Base-by-base conservation (phyloP, 2,329 filamentous ascomycete species). In the Scedosporium dehoogii region DNA sequence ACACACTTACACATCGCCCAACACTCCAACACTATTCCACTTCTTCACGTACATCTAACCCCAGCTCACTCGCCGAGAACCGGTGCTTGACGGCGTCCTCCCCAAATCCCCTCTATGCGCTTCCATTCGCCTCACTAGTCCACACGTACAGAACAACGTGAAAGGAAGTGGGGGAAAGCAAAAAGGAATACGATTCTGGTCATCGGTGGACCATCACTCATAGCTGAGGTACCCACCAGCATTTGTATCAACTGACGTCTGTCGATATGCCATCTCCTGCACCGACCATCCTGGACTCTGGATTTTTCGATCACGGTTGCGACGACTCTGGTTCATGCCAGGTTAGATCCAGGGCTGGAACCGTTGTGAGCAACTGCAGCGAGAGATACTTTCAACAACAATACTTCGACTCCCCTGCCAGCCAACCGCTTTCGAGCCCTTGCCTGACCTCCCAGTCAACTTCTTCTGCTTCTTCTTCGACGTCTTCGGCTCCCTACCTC, bases 401-500 rank as follows among this genome's bases (percentile, higher is more conserved):
- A 12, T 61, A 55, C 18, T 42, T 57, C 25, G 60, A 57, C 33
- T 61, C 60, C 3, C 60, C 58, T n/a, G 21, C 12, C 2, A 59
- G 58, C 9, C 41, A 44, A n/a, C 58, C 60, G 9, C 46, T 53
- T 16, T 61, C 60, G 48, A 61, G 60, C 53, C 60, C 60, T 21
- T 61, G 46, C 12, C 25, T 61, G n/a, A 56, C 60, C 14, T 56
- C 46, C 4, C 60, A 61, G 18, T 57, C 60, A 14, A 29, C 48
- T 44, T 61, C 60, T 16, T 42, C 53, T 4, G 60, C 29, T 14
- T 61, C 60, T 51, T 61, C 53, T 53, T 65, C 67, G 41, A 66
- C 69, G 64, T 66, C 64, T 44, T 67, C 70, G 62, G 51, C 68
- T 59, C 64, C 66, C 53, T 70, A 66, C 64, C 63, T 66, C 61